Evolutionary conservation across 805 yeast genomes (phyloP), one percentile per base, ranked within the genome.

Genomic region (Huiozyma sinensis): DNA sequence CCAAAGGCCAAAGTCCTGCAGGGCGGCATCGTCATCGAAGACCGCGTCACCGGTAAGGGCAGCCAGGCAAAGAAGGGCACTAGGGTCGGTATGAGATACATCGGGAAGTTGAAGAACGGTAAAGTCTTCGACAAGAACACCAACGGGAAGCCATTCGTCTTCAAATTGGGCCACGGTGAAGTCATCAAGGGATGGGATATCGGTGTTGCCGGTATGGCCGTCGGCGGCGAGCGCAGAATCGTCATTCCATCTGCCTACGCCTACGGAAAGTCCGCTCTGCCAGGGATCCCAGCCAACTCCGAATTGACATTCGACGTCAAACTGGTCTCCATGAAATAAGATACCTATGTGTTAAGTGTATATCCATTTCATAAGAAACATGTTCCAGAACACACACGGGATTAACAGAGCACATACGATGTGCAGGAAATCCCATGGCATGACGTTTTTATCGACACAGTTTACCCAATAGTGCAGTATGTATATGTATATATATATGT

Each of bases 131-230:
- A 92, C 76, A 89, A 90, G 69, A 92, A 92, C 80, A 87, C 95
- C 56, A 75, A 81, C 53, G 99, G 99, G 60, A 90, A 87, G 73
- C 98, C 99, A 61, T 92, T 92, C 68, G 68, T 70, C 52, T 92
- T 92, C 70, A 78, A 77, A 50, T 76, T 92, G 57, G 98, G 98
- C 60, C 84, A 83, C 66, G 98, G 97, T 63, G 98, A 92, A 71
- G 97, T 95, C 56, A 92, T 92, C 74, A 86, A 86, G 68, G 98
- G 97, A 53, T 92, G 95, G 86, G 99, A 92, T 65, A 76, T 90
- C 60, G 99, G 99, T 75, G 92, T 92, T 58, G 88, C 90, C 47
- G 97, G 97, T 65, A 89, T 92, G 97, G 80, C 95, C 46, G 95
- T 86, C 63, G 96, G 96, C 61, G 97, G 97, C 63, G 98, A 92